Evolutionary conservation across 2,329 filamentous ascomycete genomes (phyloP).

Genomic region (Aspergillus niger): DNA sequence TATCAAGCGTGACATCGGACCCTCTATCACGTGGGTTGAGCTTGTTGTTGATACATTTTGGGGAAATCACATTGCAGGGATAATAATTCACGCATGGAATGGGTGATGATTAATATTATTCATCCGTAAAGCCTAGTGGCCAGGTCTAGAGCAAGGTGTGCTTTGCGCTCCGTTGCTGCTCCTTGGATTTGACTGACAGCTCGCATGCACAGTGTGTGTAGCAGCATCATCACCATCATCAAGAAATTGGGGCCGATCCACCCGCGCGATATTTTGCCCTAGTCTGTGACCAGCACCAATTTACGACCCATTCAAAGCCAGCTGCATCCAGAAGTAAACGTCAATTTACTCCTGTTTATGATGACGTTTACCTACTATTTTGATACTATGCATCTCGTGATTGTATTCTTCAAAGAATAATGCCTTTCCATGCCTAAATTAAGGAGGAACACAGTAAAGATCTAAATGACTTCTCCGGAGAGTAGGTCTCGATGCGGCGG

Average conservation of each 20-base stretch:
- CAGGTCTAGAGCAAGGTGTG: neutral
- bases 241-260: neutral
- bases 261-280: neutral
- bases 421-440: too few relatives aligned
- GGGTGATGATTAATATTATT: neutral
- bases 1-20: slow-evolving; percentile 8
- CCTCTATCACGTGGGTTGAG: slow-evolving; percentile 14
- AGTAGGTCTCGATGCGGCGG: neutral
- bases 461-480: neutral
- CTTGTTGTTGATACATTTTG: neutral
- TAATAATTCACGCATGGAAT: neutral
- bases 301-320: neutral
- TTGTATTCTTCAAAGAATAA: too few relatives aligned
- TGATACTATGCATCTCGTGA: neutral
- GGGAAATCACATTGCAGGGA: too few relatives aligned
- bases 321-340: too few relatives aligned
- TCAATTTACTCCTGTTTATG: neutral
- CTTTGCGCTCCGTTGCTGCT: neutral
- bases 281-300: neutral
- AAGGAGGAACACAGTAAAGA: too few relatives aligned
- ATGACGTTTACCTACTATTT: neutral
- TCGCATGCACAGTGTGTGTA: neutral
- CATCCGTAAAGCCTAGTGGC: neutral
- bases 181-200: neutral
- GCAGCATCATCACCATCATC: neutral